Base-by-base conservation (phyloP, 805 yeast genomes). In the Yueomyces sp. region DNA sequence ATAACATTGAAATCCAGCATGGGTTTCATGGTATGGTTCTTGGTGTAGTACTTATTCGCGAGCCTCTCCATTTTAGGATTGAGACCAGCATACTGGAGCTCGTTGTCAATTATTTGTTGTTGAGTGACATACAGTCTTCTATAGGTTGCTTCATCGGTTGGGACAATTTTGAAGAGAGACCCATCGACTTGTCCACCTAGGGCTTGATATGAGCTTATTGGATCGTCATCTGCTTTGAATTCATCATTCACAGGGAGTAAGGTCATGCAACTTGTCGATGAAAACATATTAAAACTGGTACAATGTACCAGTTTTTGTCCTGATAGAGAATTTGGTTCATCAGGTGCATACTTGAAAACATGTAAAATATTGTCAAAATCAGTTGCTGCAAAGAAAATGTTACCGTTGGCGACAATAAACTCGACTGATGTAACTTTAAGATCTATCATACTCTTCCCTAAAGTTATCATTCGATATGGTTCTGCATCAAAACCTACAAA, bases 401-500 rank as follows among this genome's bases (percentile, higher is more conserved):
- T 82, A 8, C 82, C 83, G 45, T 81, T 83, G 45, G 77, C 72
- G 12, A 78, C 75, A 28, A 85, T 61, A 55, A 88, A 86, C 47
- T 88, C 96, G 5, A 60, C 44, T 11, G 60, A 49, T 39, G 72
- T 68, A 0, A 83, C 81, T 53, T 79, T 82, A 39, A 82, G 66
- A 26, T 71, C 62, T 28, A 74, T 70, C 26, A 74, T 68, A 57
- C 88, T 95, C 56, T 81, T 84, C 6, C 94, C 88, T 42, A 92
- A 60, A 45, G 73, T 61, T 19, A 86, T 68, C 79, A 90, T 78
- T 49, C 96, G 67, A 59, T 85, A 88, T 1, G 99, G 99, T 54
- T 90, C 96, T 2, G 94, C 90, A 59, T 87, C 95, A 63, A 87
- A 88, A 1, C 96, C 96, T 30, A 80, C 78, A 45, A 92, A 68